Evolutionary conservation across 2,329 filamentous ascomycete species (phyloP), one percentile per base, ranked within the genome.

Genomic region (Colletotrichum incanum): DNA sequence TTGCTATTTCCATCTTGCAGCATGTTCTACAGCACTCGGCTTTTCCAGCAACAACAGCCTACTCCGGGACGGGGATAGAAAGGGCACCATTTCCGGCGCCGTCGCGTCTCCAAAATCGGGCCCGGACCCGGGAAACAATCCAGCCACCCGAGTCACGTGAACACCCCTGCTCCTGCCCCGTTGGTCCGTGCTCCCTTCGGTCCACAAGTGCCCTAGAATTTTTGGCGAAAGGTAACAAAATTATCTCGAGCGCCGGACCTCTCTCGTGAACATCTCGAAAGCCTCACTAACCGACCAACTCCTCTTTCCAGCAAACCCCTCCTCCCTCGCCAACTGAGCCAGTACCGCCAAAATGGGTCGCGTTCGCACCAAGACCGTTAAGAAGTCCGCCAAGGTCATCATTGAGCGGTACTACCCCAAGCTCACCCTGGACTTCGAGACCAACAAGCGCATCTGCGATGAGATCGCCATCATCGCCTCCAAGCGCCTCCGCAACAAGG

Each of bases 391-490:
- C 89, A 99, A 99, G 94, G 95, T 98, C 91, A 96, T 98, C 90
- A 98, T 99, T 88, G 95, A 98, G 93, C 92, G 93, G 79, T 97
- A 96, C 91, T 97, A 97, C 89, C 96, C 96, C 84, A 95, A 94
- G 88, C 91, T 99, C 86, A 98, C 95, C 77, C 94, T 98, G 84
- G 96, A 99, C 90, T 99, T 99, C 90, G 96, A 99, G 93, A 98
- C 94, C 92, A 98, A 98, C 93, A 98, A 98, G 94, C 91, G 95
- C 82, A 97, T 98, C 83, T 98, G 96, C 90, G 96, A 98, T 95
- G 96, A 99, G 89, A 96, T 99, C 82, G 96, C 96, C 84, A 97
- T 99, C 87, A 99, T 99, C 84, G 94, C 96, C 80, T 97, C 93
- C 81, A 99, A 99, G 94, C 93, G 97, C 85, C 93, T 99, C 82